A percentile compares a stretch with the other conserved stretches of the same genome.
These are phyloP conservation scores for Vitis hybrid DNA, from an alignment of 177 flowering plant genomes.

Conservation along the genomic window DNA sequence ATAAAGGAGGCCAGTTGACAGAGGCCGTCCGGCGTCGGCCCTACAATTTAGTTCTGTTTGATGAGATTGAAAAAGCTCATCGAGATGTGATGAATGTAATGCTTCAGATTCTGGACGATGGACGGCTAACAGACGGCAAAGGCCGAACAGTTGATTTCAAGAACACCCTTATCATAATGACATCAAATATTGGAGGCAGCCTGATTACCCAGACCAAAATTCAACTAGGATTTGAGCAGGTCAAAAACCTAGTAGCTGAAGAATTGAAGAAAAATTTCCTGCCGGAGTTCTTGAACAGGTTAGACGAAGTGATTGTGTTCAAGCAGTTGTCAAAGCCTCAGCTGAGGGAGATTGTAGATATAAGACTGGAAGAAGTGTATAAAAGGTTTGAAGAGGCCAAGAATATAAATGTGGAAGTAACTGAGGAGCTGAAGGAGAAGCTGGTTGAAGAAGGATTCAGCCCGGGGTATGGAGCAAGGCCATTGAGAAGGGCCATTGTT, in stretches of 20 bases:
- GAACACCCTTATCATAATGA: slow-evolving; percentile 43
- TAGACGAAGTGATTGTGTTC: slow-evolving; percentile 33
- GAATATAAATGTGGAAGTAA: slow-evolving; percentile 15
- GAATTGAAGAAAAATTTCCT: slow-evolving; percentile 27
- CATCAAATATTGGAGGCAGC: slow-evolving; percentile 34
- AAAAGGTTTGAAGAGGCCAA: slow-evolving; percentile 13
- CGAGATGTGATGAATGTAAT: slow-evolving; percentile 33
- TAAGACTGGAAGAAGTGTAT: slow-evolving; percentile 14
- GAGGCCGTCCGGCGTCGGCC: slow-evolving; percentile 37
- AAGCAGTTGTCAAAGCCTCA: slow-evolving; percentile 9
- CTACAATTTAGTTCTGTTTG: slow-evolving; percentile 34
- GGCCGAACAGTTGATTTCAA: slow-evolving; percentile 41
- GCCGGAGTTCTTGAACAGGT: slow-evolving; percentile 31
- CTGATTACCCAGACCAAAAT: slow-evolving; percentile 15
- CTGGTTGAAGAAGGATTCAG: slow-evolving; percentile 18
- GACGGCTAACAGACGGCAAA: slow-evolving; percentile 38
- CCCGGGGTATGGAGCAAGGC: slow-evolving; percentile 30
- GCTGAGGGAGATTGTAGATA: slow-evolving; percentile 14
- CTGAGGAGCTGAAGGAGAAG: slow-evolving; percentile 16
- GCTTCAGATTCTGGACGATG: slow-evolving; percentile 48
- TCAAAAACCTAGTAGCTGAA: slow-evolving; percentile 19
- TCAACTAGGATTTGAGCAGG: slow-evolving; percentile 9
- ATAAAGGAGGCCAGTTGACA: slow-evolving; percentile 42
- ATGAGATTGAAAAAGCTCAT: slow-evolving; percentile 52
- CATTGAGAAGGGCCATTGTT: slow-evolving; percentile 22